phyloP scores from a whole-genome alignment of 257 asterid genomes.

The Echites panduratus region DNA sequence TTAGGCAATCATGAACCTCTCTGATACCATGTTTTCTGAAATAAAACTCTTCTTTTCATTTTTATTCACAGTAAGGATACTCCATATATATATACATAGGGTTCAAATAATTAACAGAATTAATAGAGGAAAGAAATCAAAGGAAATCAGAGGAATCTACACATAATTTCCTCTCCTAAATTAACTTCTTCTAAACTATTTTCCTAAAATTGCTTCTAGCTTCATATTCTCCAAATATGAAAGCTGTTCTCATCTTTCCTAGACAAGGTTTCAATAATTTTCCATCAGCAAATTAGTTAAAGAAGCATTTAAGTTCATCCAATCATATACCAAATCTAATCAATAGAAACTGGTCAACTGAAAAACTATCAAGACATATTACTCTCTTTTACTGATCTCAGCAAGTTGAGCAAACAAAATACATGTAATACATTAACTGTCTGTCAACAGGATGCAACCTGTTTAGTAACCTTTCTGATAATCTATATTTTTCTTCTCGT shows the following conservation, averaged over 20 bases:
- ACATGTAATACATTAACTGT: background rate
- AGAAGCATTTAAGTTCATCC: background rate
- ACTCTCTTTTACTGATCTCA: background rate
- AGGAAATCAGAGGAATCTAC: too few relatives aligned
- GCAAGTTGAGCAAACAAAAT: background rate
- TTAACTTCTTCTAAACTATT: too few relatives aligned
- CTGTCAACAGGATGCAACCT: background rate
- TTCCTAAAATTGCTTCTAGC: too few relatives aligned
- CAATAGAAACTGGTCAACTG: background rate
- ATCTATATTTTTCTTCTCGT: background rate
- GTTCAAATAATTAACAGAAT: too few relatives aligned
- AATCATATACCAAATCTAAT: background rate
- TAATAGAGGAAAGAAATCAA: too few relatives aligned
- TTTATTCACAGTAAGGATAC: too few relatives aligned
- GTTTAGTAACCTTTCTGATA: background rate
- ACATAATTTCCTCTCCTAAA: too few relatives aligned
- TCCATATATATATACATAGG: too few relatives aligned
- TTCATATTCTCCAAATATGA: background rate
- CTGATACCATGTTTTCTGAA: too few relatives aligned
- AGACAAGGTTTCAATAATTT: background rate
- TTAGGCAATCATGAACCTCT: too few relatives aligned
- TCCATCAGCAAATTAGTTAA: background rate
- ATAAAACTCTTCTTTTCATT: too few relatives aligned
- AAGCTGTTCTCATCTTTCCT: background rate
- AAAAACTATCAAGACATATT: background rate